phyloP scores from a whole-genome alignment of 768 basidiomycete genomes.

The Mycena belliarum region DNA sequence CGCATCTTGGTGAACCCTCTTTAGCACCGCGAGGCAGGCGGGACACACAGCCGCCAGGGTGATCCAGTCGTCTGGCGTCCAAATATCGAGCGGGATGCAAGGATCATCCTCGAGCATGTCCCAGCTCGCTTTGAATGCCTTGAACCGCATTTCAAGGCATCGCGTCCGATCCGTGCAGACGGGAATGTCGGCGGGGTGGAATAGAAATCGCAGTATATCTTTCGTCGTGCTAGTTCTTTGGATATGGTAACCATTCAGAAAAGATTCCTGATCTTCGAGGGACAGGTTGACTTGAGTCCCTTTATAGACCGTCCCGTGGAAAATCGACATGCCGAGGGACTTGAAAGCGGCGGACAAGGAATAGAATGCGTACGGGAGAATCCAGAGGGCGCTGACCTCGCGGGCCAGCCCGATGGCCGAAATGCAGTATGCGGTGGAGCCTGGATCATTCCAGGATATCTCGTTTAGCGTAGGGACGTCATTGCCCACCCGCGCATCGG shows the following conservation, averaged over 20 bases:
- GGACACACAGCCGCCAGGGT: background rate
- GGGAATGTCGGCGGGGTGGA: background rate
- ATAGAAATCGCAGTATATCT: background rate
- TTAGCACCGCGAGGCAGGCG: background rate
- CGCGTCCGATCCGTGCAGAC: background rate
- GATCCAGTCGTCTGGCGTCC: background rate
- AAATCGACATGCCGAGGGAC: background rate
- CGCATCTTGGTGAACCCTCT: background rate
- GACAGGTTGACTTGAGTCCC: background rate
- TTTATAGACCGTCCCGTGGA: background rate
- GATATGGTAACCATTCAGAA: background rate
- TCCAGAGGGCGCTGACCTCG: background rate
- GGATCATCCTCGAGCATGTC: background rate
- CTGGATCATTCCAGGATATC: too few relatives aligned
- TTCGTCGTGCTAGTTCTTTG: background rate
- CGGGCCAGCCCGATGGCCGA: background rate
- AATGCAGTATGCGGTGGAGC: background rate
- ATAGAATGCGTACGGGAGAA: slow-evolving; percentile 2
- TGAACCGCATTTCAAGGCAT: background rate
- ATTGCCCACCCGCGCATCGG: too few relatives aligned
- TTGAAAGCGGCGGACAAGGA: background rate
- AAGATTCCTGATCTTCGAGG: background rate
- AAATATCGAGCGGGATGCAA: background rate
- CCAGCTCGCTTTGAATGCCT: background rate
- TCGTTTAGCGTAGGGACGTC: too few relatives aligned